Base-by-base conservation (phyloP, 768 basidiomycete genomes). In the Lepiota subincarnata region DNA sequence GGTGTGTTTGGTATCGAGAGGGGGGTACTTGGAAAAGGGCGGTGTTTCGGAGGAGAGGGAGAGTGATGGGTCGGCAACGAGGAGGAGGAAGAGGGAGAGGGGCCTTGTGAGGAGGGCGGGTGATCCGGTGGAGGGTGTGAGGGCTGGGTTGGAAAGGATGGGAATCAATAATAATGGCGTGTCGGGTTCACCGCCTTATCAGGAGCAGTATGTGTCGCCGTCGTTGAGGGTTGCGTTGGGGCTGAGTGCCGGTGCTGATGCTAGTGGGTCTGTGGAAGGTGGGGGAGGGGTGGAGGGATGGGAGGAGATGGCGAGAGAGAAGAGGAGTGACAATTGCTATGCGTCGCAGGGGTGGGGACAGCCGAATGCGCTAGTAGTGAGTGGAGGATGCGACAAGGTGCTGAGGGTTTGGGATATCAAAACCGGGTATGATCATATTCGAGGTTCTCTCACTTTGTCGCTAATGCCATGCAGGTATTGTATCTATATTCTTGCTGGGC, bases 351-450 rank as follows among this genome's bases (percentile, higher is more conserved):
- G 96, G 0, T 98, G 92, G 91, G 94, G 95, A 0, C 90, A 95
- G 64, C 82, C 84, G 1, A 82, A 83, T 45, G 74, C 91, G 6
- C 72, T 97, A 4, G 83, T 96, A 16, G 87, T 98, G 19, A 93
- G 88, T 55, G 95, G 91, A 1, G 95, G 94, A 4, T 97, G 96
- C 62, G 96, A 99, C 64, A 87, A 94, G 60, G 80, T 82, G 41
- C 71, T 99, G n/a, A 76, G 87, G 34, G 91, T 99, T 0, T 98
- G 95, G 95, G 92, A 97, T 64, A 81, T 88, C 6, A 76, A 81
- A 47, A 83, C 89, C 14, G 94, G 94, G 87, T 95, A 62, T 44
- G 83, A 64, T 13, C 47, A 47, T 16, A 18, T 39, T 22, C 26
- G 18, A 31, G 4, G 10, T 55, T 4, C 10, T 2, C 26, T 39